Conservation (phyloP, 2,329 filamentous ascomycete genomes). For the Colletotrichum cuscutae region DNA sequence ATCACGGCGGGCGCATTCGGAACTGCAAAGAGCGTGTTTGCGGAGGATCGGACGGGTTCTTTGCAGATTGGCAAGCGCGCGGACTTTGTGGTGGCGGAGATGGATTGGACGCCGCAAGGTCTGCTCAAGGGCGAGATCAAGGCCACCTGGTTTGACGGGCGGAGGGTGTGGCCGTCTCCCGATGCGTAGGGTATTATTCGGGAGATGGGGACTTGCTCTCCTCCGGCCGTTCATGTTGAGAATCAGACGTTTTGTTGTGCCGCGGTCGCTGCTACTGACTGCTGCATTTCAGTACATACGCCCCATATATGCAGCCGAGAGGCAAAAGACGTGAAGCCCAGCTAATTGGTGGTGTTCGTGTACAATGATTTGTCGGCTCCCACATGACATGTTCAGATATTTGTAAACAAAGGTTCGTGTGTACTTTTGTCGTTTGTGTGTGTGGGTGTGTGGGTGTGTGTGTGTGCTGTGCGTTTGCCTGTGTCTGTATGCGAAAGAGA, state of each 20-base stretch:
- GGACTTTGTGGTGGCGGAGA: conserved; percentile 63
- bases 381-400: not conserved
- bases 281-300: not conserved
- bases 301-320: no score
- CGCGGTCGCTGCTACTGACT: not conserved
- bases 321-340: not conserved
- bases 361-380: not conserved
- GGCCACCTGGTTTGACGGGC: conserved; percentile 61
- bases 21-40: conserved; percentile 60
- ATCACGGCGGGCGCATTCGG: conserved; percentile 58
- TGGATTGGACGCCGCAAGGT: conserved; percentile 55
- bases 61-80: conserved; percentile 60
- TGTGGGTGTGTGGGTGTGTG: not conserved
- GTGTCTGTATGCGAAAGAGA: not conserved
- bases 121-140: conserved; percentile 52
- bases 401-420: conserved; percentile 12
- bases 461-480: no score
- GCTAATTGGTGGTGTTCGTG: not conserved
- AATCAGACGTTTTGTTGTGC: not conserved
- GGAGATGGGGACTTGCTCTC: no score
- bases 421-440: not conserved
- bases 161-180: conserved; percentile 43
- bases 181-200: not conserved
- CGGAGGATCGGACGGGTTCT: conserved; percentile 58
- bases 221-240: not conserved